Evolutionary conservation across 495 filamentous ascomycete genomes (phyloP).

Genomic region (Neurospora sp.): DNA sequence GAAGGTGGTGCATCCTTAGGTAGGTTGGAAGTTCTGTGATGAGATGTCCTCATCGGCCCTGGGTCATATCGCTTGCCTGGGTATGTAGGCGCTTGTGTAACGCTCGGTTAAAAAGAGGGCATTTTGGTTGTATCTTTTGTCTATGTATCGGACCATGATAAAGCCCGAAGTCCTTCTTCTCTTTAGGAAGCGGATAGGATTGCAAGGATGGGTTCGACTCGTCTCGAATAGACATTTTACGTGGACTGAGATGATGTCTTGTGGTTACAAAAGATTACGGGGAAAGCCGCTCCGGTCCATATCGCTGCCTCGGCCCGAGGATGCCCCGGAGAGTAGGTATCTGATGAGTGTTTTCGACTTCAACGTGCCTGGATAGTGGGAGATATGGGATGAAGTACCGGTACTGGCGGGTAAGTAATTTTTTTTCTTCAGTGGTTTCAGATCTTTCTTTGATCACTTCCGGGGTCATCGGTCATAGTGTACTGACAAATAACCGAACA

Average conservation of each 20-base stretch:
- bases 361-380: too few relatives aligned
- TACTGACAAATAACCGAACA: neutral
- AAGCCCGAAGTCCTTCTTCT: neutral
- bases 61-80: neutral
- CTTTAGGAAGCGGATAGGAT: neutral
- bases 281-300: neutral
- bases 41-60: neutral
- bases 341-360: neutral
- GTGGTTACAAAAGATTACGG: neutral
- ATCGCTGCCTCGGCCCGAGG: neutral
- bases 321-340: neutral
- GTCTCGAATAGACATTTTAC: neutral
- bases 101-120: neutral
- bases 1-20: too few relatives aligned
- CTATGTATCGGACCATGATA: neutral
- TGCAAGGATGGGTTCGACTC: neutral
- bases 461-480: neutral
- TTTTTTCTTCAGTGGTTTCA: neutral
- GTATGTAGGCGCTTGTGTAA: neutral
- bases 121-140: neutral
- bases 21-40: neutral
- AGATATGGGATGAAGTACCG: neutral
- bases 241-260: too few relatives aligned
- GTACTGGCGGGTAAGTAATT: neutral
- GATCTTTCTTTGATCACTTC: neutral